phyloP scores from a whole-genome alignment of 2,329 filamentous ascomycete genomes.

The Phyllosticta citrichinensis region DNA sequence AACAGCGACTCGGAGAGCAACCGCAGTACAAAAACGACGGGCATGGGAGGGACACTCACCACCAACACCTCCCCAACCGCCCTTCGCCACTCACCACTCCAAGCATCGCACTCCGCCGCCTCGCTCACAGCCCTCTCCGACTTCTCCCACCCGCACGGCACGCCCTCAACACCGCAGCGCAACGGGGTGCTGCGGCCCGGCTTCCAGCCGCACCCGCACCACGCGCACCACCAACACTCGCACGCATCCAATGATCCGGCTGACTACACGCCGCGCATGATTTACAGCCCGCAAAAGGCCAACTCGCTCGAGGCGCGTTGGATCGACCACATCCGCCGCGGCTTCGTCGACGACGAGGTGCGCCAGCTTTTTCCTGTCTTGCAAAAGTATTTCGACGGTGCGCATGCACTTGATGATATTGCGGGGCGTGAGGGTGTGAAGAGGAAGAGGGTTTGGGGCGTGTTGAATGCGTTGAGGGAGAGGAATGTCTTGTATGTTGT shows the following conservation, averaged over 20 bases:
- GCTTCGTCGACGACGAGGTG: conserved; percentile 36
- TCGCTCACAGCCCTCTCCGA: conserved; percentile 3
- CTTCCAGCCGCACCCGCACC: conserved; percentile 12
- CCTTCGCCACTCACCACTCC: conserved; percentile 23
- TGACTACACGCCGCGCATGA: conserved; percentile 29
- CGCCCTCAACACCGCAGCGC: conserved; percentile 3
- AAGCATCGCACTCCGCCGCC: conserved; percentile 17
- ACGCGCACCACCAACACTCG: background rate
- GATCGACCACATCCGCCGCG: conserved; percentile 36
- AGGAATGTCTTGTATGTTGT: conserved; percentile 47
- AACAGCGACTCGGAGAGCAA: conserved; percentile 19
- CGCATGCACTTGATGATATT: conserved; percentile 75
- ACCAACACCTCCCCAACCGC: conserved; percentile 4
- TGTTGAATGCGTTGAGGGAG: conserved; percentile 56
- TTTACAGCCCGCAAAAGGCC: conserved; percentile 69
- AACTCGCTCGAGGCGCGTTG: conserved; percentile 69
- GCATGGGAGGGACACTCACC: conserved; percentile 11
- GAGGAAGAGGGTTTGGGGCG: conserved; percentile 52
- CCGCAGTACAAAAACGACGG: conserved; percentile 20
- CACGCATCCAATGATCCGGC: conserved; percentile 12
- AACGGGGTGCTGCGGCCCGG: conserved; percentile 12
- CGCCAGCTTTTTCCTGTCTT: conserved; percentile 62
- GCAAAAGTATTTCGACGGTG: conserved; percentile 80
- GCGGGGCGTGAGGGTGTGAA: conserved; percentile 78
- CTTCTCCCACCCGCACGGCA: conserved; percentile 5